Evolutionary conservation across 1,139 yeast species (phyloP).

Genomic region (Pneumocystis wakefieldiae): DNA sequence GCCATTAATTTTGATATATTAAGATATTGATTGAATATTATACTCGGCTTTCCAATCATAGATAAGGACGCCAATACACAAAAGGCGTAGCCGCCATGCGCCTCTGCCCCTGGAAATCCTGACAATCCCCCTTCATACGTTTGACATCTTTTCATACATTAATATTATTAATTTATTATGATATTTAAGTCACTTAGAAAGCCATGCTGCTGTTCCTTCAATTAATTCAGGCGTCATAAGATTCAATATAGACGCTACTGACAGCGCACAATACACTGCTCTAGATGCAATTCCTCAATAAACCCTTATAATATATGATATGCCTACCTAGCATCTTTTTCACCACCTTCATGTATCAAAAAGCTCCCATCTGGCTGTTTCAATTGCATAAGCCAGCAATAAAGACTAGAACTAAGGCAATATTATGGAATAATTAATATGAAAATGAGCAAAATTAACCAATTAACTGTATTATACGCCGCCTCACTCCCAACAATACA

Average conservation of each 20-base stretch:
- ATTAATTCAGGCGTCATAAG: constrained; percentile 49
- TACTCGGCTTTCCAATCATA: constrained; percentile 29
- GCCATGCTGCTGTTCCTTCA: constrained; percentile 42
- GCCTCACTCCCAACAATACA: constrained; percentile 37
- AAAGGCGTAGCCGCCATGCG: constrained; percentile 93
- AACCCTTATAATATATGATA: not conserved
- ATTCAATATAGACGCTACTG: constrained; percentile 53
- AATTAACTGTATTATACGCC: constrained; percentile 33
- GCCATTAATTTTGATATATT: constrained; percentile 13
- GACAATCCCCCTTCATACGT: constrained; percentile 94
- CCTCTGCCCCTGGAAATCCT: constrained; percentile 68
- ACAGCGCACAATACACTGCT: constrained; percentile 72
- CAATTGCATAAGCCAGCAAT: constrained; percentile 50
- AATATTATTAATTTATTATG: not conserved
- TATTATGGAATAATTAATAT: not conserved
- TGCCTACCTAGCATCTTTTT: constrained; percentile 42
- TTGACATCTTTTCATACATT: constrained; percentile 41
- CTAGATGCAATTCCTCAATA: constrained; percentile 23
- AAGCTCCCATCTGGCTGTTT: constrained; percentile 64
- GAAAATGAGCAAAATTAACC: constrained; percentile 17
- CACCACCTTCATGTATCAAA: constrained; percentile 63
- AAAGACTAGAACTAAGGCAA: constrained; percentile 22
- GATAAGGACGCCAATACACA: constrained; percentile 71
- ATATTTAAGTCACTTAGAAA: constrained; percentile 20
- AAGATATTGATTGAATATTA: constrained; percentile 19